phyloP scores from a whole-genome alignment of 306 rosid genomes.

The Arachis stenosperma region DNA sequence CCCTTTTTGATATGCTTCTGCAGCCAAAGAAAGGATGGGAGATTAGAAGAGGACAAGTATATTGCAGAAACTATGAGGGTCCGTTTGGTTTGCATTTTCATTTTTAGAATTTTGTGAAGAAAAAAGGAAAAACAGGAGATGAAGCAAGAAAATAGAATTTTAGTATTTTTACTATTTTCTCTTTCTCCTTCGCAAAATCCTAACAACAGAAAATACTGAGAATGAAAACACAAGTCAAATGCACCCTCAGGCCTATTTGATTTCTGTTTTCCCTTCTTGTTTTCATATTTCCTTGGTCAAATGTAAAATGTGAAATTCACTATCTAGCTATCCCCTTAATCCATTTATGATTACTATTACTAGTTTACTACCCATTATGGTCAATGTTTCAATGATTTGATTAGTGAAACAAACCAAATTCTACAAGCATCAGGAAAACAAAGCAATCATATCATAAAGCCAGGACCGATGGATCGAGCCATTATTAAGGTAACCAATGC shows the following conservation, averaged over 20 bases:
- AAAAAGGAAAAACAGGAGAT: too few relatives aligned
- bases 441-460: not conserved
- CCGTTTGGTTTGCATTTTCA: too few relatives aligned
- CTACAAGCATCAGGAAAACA: slow-evolving; percentile 21
- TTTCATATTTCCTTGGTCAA: slow-evolving; percentile 22
- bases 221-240: too few relatives aligned
- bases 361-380: not conserved
- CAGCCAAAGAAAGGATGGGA: slow-evolving; percentile 31
- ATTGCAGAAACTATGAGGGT: not conserved
- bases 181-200: too few relatives aligned
- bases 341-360: not conserved
- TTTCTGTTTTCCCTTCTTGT: not conserved
- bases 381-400: slow-evolving; percentile 27
- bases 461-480: not conserved
- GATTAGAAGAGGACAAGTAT: not conserved
- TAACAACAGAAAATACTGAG: too few relatives aligned
- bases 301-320: slow-evolving; percentile 17
- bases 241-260: too few relatives aligned
- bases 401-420: slow-evolving; percentile 19
- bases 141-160: too few relatives aligned
- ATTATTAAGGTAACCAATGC: not conserved
- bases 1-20: slow-evolving; percentile 90
- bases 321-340: not conserved
- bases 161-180: too few relatives aligned
- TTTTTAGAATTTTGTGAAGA: too few relatives aligned